Percentiles rank a stretch among this genome's conserved stretches.
phyloP scores from a whole-genome alignment of 306 rosid species.

The Purshia tridentata region DNA sequence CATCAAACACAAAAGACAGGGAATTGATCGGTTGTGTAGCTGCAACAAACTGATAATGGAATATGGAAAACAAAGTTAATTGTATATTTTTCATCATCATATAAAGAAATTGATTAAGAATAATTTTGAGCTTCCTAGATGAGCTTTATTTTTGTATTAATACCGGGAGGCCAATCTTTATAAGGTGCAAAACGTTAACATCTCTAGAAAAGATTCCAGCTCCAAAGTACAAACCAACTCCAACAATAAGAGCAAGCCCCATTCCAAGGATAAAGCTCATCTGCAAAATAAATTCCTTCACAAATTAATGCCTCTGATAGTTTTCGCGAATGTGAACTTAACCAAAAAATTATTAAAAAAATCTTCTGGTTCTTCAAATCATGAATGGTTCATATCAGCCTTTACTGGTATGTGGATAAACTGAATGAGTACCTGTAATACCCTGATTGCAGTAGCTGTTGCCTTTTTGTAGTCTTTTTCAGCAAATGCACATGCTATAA shows the following conservation, averaged over 20 bases:
- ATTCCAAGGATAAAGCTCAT: slow-evolving; percentile 79
- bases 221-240: slow-evolving; percentile 75
- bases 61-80: slow-evolving; percentile 9
- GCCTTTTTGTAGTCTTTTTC: slow-evolving; percentile 74
- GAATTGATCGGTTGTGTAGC: slow-evolving; percentile 94
- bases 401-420: background rate
- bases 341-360: background rate
- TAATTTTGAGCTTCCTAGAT: background rate
- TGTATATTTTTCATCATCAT: background rate
- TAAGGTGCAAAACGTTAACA: slow-evolving; percentile 65
- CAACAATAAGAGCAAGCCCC: slow-evolving; percentile 69
- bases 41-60: slow-evolving; percentile 81
- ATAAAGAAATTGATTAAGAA: background rate
- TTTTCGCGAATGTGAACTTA: background rate
- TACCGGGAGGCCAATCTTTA: slow-evolving; percentile 80
- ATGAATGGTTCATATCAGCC: background rate
- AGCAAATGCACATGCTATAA: slow-evolving; percentile 84
- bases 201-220: slow-evolving; percentile 71
- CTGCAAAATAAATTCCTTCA: slow-evolving; percentile 32
- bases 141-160: too few relatives aligned
- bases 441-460: slow-evolving; percentile 51
- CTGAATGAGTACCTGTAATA: slow-evolving; percentile 46
- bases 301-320: background rate
- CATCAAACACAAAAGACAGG: slow-evolving; percentile 88
- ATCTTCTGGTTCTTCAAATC: background rate